A percentile compares a stretch with the other conserved stretches of the same genome.
Conservation (phyloP, 805 yeast genomes). For the Suhomyces sp. region DNA sequence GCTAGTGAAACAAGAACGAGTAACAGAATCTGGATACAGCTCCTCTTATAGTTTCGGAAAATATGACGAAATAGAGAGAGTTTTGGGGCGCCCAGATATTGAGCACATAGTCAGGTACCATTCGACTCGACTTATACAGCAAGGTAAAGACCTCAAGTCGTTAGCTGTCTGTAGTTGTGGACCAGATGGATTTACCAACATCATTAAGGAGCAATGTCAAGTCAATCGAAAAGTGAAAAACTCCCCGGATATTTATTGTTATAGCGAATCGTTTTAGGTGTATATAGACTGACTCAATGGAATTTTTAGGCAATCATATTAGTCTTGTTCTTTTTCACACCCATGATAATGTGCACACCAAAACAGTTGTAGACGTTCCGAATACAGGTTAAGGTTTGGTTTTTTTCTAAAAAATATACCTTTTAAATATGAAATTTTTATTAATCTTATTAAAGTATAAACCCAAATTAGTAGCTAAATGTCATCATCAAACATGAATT, state of each 20-base stretch:
- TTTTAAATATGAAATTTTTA: background rate
- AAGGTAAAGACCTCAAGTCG: conserved; percentile 12
- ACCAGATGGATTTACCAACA: conserved; percentile 28
- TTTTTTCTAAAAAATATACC: background rate
- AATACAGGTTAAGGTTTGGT: background rate
- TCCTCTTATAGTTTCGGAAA: background rate
- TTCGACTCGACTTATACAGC: background rate
- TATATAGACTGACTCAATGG: background rate
- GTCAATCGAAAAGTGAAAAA: conserved; percentile 21
- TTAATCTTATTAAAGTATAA: background rate
- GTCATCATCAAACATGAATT: background rate
- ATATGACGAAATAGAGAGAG: background rate
- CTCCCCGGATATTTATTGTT: conserved; percentile 42
- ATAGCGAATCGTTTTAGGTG: conserved; percentile 31
- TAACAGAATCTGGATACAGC: background rate
- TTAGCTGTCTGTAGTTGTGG: conserved; percentile 45
- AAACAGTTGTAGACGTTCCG: background rate
- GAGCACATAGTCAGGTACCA: background rate
- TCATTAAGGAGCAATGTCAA: conserved; percentile 28
- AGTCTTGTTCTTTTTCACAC: no score
- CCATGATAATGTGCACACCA: background rate
- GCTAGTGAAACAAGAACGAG: background rate
- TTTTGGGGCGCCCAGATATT: conserved; percentile 1
- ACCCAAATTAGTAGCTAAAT: background rate
- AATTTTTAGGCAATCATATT: no score